Base-by-base conservation (phyloP, 805 yeast genomes). In the Zygosaccharomyces kombuchaensis region DNA sequence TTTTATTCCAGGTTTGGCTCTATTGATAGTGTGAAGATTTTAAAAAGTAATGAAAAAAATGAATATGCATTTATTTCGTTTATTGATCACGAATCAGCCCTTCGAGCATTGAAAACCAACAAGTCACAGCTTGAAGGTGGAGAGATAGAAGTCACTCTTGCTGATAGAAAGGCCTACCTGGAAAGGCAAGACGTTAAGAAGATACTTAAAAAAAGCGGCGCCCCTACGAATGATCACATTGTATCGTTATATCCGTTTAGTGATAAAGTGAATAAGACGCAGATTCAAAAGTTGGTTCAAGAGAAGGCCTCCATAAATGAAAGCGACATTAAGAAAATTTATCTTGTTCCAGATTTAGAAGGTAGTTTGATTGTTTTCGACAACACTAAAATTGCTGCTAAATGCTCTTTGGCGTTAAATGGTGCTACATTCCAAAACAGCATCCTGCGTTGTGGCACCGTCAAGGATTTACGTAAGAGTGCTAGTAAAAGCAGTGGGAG, bases 21-120 rank as follows among this genome's bases (percentile, higher is more conserved):
- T 0, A 69, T 86, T 12, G 84, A 80, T 44, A 65, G 63, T 31
- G 60, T 84, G 0, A 70, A 59, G 35, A 55, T 57, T 3, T 62
- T 65, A 6, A 34, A n/a, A 6, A 41, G 29, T 1, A 42, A 46
- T 12, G 30, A 34, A 9, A 74, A 81, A 56, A 79, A 78, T 37
- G 90, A 91, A 0, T 81, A 74, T 60, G 95, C 83, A 0, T 84
- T 86, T 57, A 65, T 86, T 0, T 68, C 77, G 0, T 84, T 78
- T 53, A 46, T 56, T 2, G 62, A 63, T 0, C 58, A 62, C 7
- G 71, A 68, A 1, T 73, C 71, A 2, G 85, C 88, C 0, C 56
- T 63, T 0, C 58, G 59, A 3, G 80, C 87, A 0, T 51, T 81
- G 9, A 57, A 60, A 8, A 50, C 73, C 38, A 69, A 80, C 50